These are phyloP conservation scores for Botryobasidium botryosum DNA, from an alignment of 768 basidiomycete genomes.

Conservation along the genomic window DNA sequence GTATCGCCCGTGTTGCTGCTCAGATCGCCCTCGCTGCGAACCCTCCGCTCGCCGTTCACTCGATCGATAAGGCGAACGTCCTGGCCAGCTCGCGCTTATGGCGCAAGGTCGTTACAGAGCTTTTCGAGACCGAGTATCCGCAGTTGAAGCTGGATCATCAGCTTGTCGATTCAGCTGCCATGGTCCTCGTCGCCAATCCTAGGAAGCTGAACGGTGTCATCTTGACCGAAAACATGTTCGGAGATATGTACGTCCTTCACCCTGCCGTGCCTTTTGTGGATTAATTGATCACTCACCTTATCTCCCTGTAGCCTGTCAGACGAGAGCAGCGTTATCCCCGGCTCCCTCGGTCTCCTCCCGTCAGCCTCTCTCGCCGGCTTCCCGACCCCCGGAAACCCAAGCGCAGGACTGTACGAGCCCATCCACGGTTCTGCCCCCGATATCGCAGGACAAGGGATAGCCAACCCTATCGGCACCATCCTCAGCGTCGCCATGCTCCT, in stretches of 20 bases:
- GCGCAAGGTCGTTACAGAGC: conserved; percentile 83
- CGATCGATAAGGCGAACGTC: conserved; percentile 97
- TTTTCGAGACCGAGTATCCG: conserved; percentile 71
- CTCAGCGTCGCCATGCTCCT: conserved; percentile 86
- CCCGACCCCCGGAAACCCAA: conserved; percentile 50
- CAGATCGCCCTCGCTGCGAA: conserved; percentile 69
- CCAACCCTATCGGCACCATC: conserved; percentile 90
- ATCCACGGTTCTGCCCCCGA: conserved; percentile 93
- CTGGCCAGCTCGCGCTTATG: conserved; percentile 87
- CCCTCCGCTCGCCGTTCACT: conserved; percentile 80
- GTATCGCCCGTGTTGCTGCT: conserved; percentile 91
- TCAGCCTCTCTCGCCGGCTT: conserved; percentile 93
- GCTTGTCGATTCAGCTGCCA: conserved; percentile 89
- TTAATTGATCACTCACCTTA: not conserved
- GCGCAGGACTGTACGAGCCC: conserved; percentile 87
- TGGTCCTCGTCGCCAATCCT: conserved; percentile 84
- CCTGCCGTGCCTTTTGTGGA: not conserved
- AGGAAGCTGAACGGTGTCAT: conserved; percentile 89
- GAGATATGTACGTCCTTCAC: conserved; percentile 69
- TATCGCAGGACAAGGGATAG: conserved; percentile 85
- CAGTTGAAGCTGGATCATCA: conserved; percentile 77
- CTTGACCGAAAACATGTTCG: conserved; percentile 90
- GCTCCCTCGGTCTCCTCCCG: conserved; percentile 88
- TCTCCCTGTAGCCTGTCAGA: conserved; percentile 60
- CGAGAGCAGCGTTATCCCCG: conserved; percentile 92